Conservation (phyloP, 495 filamentous ascomycete species). For the Aspergillus biplanus region DNA sequence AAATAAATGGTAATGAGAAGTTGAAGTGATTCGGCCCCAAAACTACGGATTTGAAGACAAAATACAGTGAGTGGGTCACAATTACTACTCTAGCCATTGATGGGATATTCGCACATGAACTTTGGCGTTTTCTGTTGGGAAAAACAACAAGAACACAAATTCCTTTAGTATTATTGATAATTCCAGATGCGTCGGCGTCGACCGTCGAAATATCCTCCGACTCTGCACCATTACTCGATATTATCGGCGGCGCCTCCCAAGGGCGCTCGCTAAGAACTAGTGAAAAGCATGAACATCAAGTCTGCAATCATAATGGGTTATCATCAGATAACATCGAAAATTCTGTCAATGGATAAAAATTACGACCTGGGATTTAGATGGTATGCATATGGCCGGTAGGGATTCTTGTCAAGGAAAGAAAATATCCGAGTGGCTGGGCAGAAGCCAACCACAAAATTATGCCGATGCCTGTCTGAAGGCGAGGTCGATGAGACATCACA, state of each 20-base stretch:
- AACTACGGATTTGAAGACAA: not conserved
- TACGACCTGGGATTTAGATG: slow-evolving; percentile 1
- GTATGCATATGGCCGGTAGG: not conserved
- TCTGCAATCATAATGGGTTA: not conserved
- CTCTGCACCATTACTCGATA: too few relatives aligned
- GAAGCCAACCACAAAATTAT: not conserved
- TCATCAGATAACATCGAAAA: not conserved
- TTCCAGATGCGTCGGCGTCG: too few relatives aligned
- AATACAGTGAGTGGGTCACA: not conserved
- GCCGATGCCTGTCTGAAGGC: slow-evolving; percentile 3
- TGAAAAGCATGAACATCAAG: not conserved
- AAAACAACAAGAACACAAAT: not conserved
- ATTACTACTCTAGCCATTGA: not conserved
- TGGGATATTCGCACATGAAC: too few relatives aligned
- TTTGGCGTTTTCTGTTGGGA: too few relatives aligned
- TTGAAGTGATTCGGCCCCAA: not conserved
- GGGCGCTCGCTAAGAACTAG: too few relatives aligned
- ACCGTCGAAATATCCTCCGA: too few relatives aligned
- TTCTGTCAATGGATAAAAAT: not conserved
- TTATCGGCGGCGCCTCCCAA: too few relatives aligned
- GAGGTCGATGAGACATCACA: slow-evolving; percentile 1
- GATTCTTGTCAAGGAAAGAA: slow-evolving; percentile 1
- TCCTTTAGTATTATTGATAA: too few relatives aligned
- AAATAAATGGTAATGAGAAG: not conserved
- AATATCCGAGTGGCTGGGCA: slow-evolving; percentile 6